Evolutionary conservation across 83 land plant genomes (phyloP).

Genomic region (Diphasiastrum complanatum): DNA sequence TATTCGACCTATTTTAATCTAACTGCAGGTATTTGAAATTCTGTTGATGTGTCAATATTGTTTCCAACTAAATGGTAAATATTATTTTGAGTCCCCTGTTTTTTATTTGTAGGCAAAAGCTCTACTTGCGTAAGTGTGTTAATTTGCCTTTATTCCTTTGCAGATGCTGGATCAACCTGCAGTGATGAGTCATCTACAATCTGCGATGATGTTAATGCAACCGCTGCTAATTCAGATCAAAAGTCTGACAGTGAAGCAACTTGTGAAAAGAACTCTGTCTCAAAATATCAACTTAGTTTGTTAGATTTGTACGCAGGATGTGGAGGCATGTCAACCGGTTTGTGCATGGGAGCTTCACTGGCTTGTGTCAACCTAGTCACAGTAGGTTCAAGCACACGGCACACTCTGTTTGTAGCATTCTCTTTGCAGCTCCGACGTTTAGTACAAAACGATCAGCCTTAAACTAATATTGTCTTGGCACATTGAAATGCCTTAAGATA

Average conservation of each 20-base stretch:
- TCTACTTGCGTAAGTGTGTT: neutral
- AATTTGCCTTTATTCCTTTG: neutral
- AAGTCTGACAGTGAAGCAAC: constrained; percentile 17
- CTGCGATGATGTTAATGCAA: constrained; percentile 10
- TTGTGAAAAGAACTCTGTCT: neutral
- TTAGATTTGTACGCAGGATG: constrained; percentile 88
- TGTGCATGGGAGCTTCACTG: constrained; percentile 57
- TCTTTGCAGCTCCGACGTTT: no score
- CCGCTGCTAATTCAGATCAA: constrained; percentile 15
- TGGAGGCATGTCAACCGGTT: constrained; percentile 97
- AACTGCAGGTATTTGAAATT: constrained; percentile 29
- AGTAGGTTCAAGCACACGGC: constrained; percentile 30
- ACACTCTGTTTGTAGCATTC: neutral
- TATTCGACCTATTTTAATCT: constrained; percentile 56
- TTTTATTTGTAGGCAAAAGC: no score
- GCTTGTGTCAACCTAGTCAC: constrained; percentile 60
- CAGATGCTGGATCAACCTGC: constrained; percentile 23
- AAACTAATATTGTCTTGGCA: no score
- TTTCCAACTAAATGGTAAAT: neutral
- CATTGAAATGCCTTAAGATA: no score
- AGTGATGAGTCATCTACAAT: constrained; percentile 31
- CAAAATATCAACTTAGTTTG: constrained; percentile 29
- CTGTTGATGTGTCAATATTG: no score
- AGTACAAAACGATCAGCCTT: no score
- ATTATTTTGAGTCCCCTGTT: neutral